Conservation (phyloP, 2,329 filamentous ascomycete species). For the Microdochium nivale region DNA sequence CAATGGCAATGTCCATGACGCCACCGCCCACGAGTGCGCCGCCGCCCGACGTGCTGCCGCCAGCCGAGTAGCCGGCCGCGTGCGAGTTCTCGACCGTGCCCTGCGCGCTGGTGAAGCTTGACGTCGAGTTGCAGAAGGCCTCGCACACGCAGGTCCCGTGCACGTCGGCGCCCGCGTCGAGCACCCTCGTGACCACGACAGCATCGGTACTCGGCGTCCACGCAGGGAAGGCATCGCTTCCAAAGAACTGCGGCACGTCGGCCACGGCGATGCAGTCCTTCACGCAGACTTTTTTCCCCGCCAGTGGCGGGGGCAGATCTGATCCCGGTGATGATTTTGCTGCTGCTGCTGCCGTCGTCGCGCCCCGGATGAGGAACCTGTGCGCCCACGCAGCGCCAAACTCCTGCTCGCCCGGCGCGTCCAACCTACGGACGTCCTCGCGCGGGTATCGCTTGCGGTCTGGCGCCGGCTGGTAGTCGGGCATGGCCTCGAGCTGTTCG, state of each 20-base stretch:
- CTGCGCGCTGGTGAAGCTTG: slow-evolving; percentile 35
- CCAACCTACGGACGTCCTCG: slow-evolving; percentile 30
- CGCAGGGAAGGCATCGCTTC: slow-evolving; percentile 37
- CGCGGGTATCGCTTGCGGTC: slow-evolving; percentile 35
- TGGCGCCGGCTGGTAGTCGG: slow-evolving; percentile 35
- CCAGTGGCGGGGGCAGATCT: slow-evolving; percentile 10
- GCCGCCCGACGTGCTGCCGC: slow-evolving; percentile 39
- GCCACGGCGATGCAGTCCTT: slow-evolving; percentile 49
- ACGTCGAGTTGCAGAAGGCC: slow-evolving; percentile 40
- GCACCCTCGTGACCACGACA: slow-evolving; percentile 38
- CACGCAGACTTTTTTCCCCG: slow-evolving; percentile 36
- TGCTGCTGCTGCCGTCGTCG: no score
- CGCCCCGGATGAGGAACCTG: slow-evolving; percentile 33
- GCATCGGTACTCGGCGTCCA: slow-evolving; percentile 46
- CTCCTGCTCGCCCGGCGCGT: slow-evolving; percentile 29
- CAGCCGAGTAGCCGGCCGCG: slow-evolving; percentile 33
- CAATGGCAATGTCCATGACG: slow-evolving; percentile 33
- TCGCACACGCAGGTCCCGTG: slow-evolving; percentile 44
- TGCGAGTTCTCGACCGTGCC: slow-evolving; percentile 38
- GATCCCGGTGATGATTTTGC: not conserved
- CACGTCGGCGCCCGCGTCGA: slow-evolving; percentile 41
- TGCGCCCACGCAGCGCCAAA: slow-evolving; percentile 43
- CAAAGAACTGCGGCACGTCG: slow-evolving; percentile 42
- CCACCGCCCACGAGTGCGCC: slow-evolving; percentile 35
- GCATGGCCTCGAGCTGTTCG: slow-evolving; percentile 30